Evolutionary conservation across 495 filamentous ascomycete species (phyloP), one percentile per base, ranked within the genome.

Genomic region (Aspergillus kassunensis): DNA sequence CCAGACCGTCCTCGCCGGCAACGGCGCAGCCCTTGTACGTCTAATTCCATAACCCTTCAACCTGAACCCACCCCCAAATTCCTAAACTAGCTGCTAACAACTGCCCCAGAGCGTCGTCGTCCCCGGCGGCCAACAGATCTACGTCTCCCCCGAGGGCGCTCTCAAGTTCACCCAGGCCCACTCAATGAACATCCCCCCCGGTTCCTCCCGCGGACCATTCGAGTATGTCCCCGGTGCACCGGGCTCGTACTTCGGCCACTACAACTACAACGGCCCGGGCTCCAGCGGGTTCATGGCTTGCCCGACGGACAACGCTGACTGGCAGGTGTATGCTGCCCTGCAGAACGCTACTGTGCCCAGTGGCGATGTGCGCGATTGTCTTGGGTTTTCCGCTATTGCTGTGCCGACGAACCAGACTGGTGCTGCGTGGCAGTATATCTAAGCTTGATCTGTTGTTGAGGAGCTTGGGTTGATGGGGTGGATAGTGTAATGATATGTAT

Each of bases 111-210:
- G 74, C 55, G 77, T 80, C 50, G 60, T 69, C 40, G 84, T 88
- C 23, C 83, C 86, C 15, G 85, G 84, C 37, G 84, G 86, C 19
- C 84, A 88, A 58, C 67, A 69, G 50, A 75, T 82, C 66, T 90
- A 86, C 64, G 71, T 88, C 29, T 64, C 58, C 15, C 68, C 77
- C 4, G 61, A 69, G 21, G 85, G 85, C 43, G 71, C 76, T 23
- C 64, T 89, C 29, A 67, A 62, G 46, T 87, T 80, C 73, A 84
- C 82, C 2, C 69, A 66, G 36, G 77, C 84, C 1, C 84, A 88
- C 68, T 82, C 78, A 6, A 75, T 72, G 15, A 72, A 60, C 56
- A 77, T 81, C 18, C 84, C 84, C 0, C 30, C 68, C 0, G 83
- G 81, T 9, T 77, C 80, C 41, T 55, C 70, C 12, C 54, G 55